Evolutionary conservation across 164 flowering plant genomes (phyloP).

Genomic region (Warburgia ugandensis): DNA sequence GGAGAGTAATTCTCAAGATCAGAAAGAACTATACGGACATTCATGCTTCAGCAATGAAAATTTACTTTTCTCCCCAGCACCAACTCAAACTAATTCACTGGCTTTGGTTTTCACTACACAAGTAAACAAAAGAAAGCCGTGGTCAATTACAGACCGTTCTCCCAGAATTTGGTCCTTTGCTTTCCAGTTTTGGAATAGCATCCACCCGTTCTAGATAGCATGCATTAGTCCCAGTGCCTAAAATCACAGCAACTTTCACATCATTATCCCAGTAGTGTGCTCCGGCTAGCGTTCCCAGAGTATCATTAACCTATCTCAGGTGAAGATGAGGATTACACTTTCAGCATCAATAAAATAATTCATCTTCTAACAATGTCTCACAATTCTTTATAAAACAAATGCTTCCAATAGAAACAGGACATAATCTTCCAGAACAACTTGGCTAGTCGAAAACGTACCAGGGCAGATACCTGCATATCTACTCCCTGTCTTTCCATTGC

Average conservation of each 20-base stretch:
- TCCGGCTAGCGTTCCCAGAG: conserved; percentile 89
- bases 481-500: conserved; percentile 66
- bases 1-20: background rate
- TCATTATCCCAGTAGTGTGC: conserved; percentile 82
- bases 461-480: conserved; percentile 76
- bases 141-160: conserved; percentile 39
- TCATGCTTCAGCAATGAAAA: background rate
- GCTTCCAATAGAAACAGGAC: background rate
- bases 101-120: too few species aligned
- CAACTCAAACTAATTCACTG: too few species aligned
- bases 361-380: too few species aligned
- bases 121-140: background rate
- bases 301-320: conserved; percentile 71
- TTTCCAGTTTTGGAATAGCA: conserved; percentile 54
- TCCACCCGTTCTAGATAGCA: conserved; percentile 67
- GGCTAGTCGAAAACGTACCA: conserved; percentile 42
- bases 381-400: too few species aligned
- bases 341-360: too few species aligned
- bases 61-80: too few species aligned
- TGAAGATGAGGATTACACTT: too few species aligned
- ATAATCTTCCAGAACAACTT: conserved; percentile 4
- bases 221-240: conserved; percentile 98
- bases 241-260: conserved; percentile 79
- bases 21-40: background rate
- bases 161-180: conserved; percentile 33